Conservation (phyloP, 2,329 filamentous ascomycete genomes). For the Ceratocystis ficicola region DNA sequence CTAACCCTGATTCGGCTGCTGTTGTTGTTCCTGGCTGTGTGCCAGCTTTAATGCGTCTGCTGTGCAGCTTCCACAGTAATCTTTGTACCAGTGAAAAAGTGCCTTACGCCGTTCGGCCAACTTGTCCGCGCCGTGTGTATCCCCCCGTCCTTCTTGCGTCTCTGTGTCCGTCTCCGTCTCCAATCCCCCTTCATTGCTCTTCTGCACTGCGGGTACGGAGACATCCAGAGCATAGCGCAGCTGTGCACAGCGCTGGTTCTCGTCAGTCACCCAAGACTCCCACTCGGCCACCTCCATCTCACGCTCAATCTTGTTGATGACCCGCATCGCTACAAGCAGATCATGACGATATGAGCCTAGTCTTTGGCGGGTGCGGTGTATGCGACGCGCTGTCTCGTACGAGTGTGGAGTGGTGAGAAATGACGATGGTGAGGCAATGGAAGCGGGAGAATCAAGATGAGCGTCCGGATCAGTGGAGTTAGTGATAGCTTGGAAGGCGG, state of each 20-base stretch:
- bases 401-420: constrained; percentile 39
- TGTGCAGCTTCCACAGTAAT: constrained; percentile 46
- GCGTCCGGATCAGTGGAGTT: constrained; percentile 47
- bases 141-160: constrained; percentile 29
- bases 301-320: constrained; percentile 78
- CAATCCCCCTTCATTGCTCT: background rate
- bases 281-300: constrained; percentile 81
- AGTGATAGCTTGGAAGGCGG: constrained; percentile 48
- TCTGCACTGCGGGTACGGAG: background rate
- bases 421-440: constrained; percentile 31
- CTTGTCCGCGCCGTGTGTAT: constrained; percentile 28
- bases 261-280: constrained; percentile 81
- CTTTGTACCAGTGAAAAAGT: constrained; percentile 39
- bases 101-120: constrained; percentile 29
- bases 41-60: constrained; percentile 32
- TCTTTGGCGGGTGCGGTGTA: constrained; percentile 69
- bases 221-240: constrained; percentile 27
- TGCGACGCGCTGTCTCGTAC: constrained; percentile 39
- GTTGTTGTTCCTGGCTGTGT: constrained; percentile 10
- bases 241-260: constrained; percentile 62
- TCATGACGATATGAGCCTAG: constrained; percentile 81
- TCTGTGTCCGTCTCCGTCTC: constrained; percentile 23
- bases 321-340: constrained; percentile 74
- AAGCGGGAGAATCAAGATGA: constrained; percentile 42
- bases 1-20: background rate